Conservation (phyloP, 352 stramenopile genomes). For the Elongisporangium undulatum region DNA sequence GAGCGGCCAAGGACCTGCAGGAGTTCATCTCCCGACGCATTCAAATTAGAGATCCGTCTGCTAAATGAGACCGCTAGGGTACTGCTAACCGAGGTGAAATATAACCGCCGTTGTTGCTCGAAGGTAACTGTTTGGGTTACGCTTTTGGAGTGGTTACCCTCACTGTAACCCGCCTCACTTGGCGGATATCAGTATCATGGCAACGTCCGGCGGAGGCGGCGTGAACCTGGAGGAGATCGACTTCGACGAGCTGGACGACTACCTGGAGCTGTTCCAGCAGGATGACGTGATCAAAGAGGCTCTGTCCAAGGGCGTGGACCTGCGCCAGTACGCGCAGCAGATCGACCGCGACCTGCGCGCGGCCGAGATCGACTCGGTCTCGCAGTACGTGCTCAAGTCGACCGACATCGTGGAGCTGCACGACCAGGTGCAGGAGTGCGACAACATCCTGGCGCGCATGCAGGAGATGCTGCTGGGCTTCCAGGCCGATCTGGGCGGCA, state of each 20-base stretch:
- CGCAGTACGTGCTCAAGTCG: constrained; percentile 86
- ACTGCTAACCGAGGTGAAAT: background rate
- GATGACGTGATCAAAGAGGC: constrained; percentile 92
- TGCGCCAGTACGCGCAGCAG: constrained; percentile 88
- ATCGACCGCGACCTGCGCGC: constrained; percentile 87
- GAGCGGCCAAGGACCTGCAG: constrained; percentile 68
- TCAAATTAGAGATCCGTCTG: constrained; percentile 33
- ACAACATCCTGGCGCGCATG: constrained; percentile 95
- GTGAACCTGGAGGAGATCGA: constrained; percentile 88
- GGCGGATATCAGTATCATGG: background rate
- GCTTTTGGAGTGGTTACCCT: background rate
- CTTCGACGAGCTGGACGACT: constrained; percentile 92
- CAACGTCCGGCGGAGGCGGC: constrained; percentile 4
- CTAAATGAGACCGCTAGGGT: background rate
- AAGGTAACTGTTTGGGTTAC: background rate
- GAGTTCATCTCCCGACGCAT: constrained; percentile 75
- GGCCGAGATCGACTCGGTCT: constrained; percentile 80
- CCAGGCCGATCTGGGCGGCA: constrained; percentile 96
- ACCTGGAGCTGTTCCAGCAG: constrained; percentile 93
- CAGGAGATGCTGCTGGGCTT: constrained; percentile 98
- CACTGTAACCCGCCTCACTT: background rate
- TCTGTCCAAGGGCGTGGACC: constrained; percentile 86
- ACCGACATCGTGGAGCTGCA: constrained; percentile 90
- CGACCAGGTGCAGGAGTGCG: constrained; percentile 94
- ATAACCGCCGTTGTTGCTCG: background rate